A percentile compares a stretch with the other conserved stretches of the same genome.
Evolutionary conservation across 306 rosid species (phyloP).

Genomic region (Lathyrus aphaca): DNA sequence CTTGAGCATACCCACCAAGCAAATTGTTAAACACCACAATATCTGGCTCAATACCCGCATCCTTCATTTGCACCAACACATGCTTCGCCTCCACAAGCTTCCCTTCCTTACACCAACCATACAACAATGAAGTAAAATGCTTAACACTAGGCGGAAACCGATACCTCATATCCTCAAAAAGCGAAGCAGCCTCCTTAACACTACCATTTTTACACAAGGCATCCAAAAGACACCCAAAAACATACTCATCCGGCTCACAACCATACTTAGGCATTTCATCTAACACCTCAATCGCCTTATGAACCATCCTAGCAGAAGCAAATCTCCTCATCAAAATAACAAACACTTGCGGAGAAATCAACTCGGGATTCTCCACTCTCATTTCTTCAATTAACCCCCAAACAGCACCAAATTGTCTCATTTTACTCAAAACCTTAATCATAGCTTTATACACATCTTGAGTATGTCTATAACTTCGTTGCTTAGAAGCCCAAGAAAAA

Average conservation of each 20-base stretch:
- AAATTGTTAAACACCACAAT: conserved; percentile 76
- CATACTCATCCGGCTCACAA: conserved; percentile 77
- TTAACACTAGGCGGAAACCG: conserved; percentile 55
- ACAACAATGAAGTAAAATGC: conserved; percentile 83
- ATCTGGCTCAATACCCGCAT: conserved; percentile 67
- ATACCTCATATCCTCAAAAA: conserved; percentile 76
- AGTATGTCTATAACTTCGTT: background rate
- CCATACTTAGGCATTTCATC: conserved; percentile 47
- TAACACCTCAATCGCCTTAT: background rate
- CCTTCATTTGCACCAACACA: conserved; percentile 76
- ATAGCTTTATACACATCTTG: background rate
- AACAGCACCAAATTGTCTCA: background rate
- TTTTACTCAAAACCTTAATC: background rate
- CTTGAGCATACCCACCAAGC: conserved; percentile 72
- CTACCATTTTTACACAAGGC: conserved; percentile 85
- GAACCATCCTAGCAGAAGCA: background rate
- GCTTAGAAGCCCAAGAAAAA: background rate
- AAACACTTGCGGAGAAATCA: background rate
- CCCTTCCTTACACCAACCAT: conserved; percentile 93
- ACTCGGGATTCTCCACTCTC: background rate
- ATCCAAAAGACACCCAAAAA: conserved; percentile 80
- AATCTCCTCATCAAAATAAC: background rate
- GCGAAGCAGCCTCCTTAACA: conserved; percentile 70
- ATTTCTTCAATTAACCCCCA: background rate
- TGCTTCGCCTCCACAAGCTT: conserved; percentile 75